Percentiles rank a stretch among this genome's conserved stretches.
phyloP scores from a whole-genome alignment of 331 rosid genomes.

The Spiraea crenata region DNA sequence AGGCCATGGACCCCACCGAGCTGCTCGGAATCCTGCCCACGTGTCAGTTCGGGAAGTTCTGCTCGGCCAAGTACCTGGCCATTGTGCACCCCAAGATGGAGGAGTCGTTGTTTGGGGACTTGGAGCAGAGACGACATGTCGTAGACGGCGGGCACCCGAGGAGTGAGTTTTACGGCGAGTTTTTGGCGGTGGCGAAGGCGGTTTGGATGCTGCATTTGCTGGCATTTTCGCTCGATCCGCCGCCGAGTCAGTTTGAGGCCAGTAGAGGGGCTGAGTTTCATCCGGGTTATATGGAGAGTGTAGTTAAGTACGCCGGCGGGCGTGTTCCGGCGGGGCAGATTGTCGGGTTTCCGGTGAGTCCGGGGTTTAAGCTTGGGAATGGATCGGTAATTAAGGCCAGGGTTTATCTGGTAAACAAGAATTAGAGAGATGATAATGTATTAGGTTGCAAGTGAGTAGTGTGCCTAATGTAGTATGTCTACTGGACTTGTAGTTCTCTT shows the following conservation, averaged over 20 bases:
- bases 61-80: conserved; percentile 83
- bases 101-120: conserved; percentile 90
- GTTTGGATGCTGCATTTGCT: conserved; percentile 87
- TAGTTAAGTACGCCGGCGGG: conserved; percentile 59
- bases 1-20: conserved; percentile 92
- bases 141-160: conserved; percentile 78
- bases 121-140: conserved; percentile 73
- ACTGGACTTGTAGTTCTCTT: not conserved
- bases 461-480: not conserved
- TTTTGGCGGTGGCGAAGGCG: conserved; percentile 71
- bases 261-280: conserved; percentile 90
- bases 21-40: conserved; percentile 88
- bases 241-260: conserved; percentile 86
- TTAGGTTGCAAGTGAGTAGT: not conserved
- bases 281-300: conserved; percentile 79
- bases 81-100: conserved; percentile 96
- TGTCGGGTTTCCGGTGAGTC: conserved; percentile 82
- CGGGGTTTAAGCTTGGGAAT: conserved; percentile 88
- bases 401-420: conserved; percentile 66
- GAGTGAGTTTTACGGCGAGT: conserved; percentile 71
- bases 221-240: conserved; percentile 86
- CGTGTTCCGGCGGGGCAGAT: conserved; percentile 62
- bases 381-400: conserved; percentile 79
- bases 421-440: conserved; percentile 10
- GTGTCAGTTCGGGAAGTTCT: conserved; percentile 89